phyloP scores from a whole-genome alignment of 306 rosid genomes.

The Quercus gilva region DNA sequence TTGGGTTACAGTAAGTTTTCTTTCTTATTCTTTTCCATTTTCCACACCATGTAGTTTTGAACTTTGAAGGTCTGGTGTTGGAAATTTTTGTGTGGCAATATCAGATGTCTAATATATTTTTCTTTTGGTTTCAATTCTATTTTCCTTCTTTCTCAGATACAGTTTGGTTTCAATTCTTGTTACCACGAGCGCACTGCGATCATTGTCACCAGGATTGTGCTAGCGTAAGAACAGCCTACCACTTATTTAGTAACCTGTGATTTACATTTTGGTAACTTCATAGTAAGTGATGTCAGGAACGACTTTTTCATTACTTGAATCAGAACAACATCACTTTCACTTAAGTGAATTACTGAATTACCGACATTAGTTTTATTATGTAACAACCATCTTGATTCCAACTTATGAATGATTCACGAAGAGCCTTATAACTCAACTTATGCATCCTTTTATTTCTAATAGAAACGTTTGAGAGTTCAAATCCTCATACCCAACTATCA shows the following conservation, averaged over 20 bases:
- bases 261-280: too few relatives aligned
- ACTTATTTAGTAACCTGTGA: too few relatives aligned
- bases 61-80: not conserved
- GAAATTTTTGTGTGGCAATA: not conserved
- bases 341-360: too few relatives aligned
- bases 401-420: not conserved
- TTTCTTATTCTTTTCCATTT: not conserved
- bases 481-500: too few relatives aligned
- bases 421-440: accelerated
- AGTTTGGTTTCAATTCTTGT: slow-evolving; percentile 32
- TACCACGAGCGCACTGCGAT: slow-evolving; percentile 12
- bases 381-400: too few relatives aligned
- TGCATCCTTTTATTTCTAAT: too few relatives aligned
- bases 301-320: too few relatives aligned
- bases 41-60: not conserved
- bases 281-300: too few relatives aligned
- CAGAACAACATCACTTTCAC: too few relatives aligned
- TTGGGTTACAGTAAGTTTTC: slow-evolving; percentile 37
- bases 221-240: slow-evolving; percentile 23
- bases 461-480: too few relatives aligned
- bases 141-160: slow-evolving; percentile 6
- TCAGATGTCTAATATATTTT: too few relatives aligned
- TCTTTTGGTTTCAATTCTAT: not conserved
- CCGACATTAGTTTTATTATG: too few relatives aligned
- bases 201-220: slow-evolving; percentile 10